A percentile compares a stretch with the other conserved stretches of the same genome.
Evolutionary conservation across 2,329 filamentous ascomycete species (phyloP).

Genomic region (Leptodontidium sp.): DNA sequence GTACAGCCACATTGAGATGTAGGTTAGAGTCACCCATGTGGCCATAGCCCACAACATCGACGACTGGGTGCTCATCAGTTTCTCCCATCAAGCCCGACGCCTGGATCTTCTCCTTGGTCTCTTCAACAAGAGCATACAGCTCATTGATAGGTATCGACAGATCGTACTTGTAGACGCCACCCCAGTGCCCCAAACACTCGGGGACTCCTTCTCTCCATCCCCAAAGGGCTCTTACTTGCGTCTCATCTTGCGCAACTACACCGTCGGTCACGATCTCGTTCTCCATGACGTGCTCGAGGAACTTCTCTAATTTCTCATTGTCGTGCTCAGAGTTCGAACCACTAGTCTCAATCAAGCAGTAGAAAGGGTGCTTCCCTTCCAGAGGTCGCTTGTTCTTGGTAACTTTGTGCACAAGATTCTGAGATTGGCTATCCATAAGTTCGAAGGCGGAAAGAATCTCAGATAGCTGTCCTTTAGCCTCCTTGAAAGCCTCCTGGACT

Average conservation of each 20-base stretch:
- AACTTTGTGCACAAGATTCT: conserved; percentile 77
- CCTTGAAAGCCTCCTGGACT: conserved; percentile 83
- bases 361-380: conserved; percentile 88
- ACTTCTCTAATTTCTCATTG: conserved; percentile 85
- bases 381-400: conserved; percentile 82
- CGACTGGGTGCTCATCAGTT: conserved; percentile 77
- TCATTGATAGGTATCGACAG: conserved; percentile 90
- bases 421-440: conserved; percentile 89
- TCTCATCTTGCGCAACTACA: conserved; percentile 91
- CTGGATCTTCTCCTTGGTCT: conserved; percentile 76
- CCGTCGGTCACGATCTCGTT: conserved; percentile 88
- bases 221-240: conserved; percentile 87
- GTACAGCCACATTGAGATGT: conserved; percentile 87
- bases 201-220: conserved; percentile 92
- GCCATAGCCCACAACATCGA: conserved; percentile 93
- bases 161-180: conserved; percentile 98
- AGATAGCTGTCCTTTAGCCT: conserved; percentile 88
- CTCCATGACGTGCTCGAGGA: conserved; percentile 91
- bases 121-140: conserved; percentile 89
- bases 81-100: conserved; percentile 81
- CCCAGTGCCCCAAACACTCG: conserved; percentile 87
- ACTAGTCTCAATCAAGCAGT: conserved; percentile 95
- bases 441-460: conserved; percentile 98
- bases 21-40: conserved; percentile 98
- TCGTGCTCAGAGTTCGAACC: conserved; percentile 96